Evolutionary conservation across 345 rosid species (phyloP).

Genomic region (Lepidium aucheri): DNA sequence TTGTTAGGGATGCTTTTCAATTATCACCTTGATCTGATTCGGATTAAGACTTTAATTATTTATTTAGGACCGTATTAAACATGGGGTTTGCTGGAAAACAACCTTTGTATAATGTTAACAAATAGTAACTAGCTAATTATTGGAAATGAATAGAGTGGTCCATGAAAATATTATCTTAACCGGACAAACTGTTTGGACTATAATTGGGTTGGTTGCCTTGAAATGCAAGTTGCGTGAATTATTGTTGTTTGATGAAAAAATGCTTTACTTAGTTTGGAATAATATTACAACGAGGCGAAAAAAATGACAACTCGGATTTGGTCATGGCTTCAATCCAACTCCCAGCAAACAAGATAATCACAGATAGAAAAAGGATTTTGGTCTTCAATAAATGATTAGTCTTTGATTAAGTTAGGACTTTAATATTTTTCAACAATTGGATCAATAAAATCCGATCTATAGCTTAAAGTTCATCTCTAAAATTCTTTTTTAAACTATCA

Average conservation of each 20-base stretch:
- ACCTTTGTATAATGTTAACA: neutral
- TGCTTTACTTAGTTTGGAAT: conserved; percentile 16
- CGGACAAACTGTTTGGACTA: neutral
- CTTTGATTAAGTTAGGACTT: conserved; percentile 11
- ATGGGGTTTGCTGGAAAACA: conserved; percentile 31
- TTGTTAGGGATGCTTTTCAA: conserved; percentile 25
- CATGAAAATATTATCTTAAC: no score
- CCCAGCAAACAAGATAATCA: conserved; percentile 24
- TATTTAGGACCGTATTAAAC: conserved; percentile 21
- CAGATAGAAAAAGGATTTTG: conserved; percentile 22
- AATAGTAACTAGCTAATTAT: neutral
- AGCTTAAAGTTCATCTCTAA: no score
- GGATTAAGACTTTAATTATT: conserved; percentile 23
- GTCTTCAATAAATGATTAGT: conserved; percentile 19
- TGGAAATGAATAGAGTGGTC: no score
- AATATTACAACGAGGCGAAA: conserved; percentile 20
- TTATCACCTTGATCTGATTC: conserved; percentile 27
- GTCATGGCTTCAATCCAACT: conserved; percentile 26
- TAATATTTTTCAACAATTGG: no score
- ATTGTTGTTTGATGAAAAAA: neutral
- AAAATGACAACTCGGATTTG: conserved; percentile 22
- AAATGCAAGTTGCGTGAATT: conserved; percentile 17
- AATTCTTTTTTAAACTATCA: no score
- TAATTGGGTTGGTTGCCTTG: conserved; percentile 24
- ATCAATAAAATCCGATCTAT: no score